Evolutionary conservation across 495 filamentous ascomycete genomes (phyloP).

Genomic region (Aspergillus heteromorphus): DNA sequence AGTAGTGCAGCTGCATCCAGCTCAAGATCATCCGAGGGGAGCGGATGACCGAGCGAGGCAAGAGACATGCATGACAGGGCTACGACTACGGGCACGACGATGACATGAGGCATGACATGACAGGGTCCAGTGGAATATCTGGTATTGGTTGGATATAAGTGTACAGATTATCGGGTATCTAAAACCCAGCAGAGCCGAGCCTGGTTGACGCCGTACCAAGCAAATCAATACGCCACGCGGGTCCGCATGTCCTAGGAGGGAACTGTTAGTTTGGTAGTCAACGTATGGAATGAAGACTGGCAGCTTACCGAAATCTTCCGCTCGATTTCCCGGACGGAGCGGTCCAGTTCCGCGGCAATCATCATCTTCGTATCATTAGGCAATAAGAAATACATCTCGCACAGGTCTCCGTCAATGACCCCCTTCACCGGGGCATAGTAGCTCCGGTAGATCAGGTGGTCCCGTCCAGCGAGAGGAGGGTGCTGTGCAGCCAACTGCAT

Average conservation of each 20-base stretch:
- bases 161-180: slow-evolving; percentile 22
- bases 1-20: slow-evolving; percentile 45
- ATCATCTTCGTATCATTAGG: slow-evolving; percentile 83
- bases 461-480: slow-evolving; percentile 79
- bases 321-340: slow-evolving; percentile 86
- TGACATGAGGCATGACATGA: too few species aligned
- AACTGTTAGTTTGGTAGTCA: slow-evolving; percentile 15
- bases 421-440: slow-evolving; percentile 98
- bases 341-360: slow-evolving; percentile 89
- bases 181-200: slow-evolving; percentile 21
- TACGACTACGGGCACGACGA: neutral
- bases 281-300: neutral
- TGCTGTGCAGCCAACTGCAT: slow-evolving; percentile 79
- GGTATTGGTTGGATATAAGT: neutral
- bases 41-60: slow-evolving; percentile 51
- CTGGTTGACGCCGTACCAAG: slow-evolving; percentile 21
- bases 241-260: slow-evolving; percentile 72
- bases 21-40: slow-evolving; percentile 49
- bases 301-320: slow-evolving; percentile 81
- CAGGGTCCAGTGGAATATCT: neutral
- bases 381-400: slow-evolving; percentile 80
- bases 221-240: slow-evolving; percentile 68
- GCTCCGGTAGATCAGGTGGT: slow-evolving; percentile 89
- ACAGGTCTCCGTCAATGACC: slow-evolving; percentile 96
- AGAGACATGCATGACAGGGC: slow-evolving; percentile 34